Evolutionary conservation across 2,329 filamentous ascomycete genomes (phyloP).

Genomic region (Tolypocladium endophyticum): DNA sequence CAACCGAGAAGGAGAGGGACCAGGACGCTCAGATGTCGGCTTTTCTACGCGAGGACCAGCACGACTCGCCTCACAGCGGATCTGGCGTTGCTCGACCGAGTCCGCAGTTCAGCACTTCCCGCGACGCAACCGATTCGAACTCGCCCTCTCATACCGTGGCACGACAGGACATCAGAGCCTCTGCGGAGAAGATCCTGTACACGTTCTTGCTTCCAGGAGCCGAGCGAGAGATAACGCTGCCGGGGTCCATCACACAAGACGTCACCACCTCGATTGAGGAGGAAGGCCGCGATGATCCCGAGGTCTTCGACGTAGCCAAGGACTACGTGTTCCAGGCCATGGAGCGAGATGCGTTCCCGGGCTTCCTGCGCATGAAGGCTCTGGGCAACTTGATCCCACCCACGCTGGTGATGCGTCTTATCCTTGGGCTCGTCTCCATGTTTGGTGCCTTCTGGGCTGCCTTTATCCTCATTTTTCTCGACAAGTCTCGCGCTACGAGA

Average conservation of each 20-base stretch:
- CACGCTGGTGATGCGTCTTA: constrained; percentile 75
- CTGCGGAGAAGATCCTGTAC: constrained; percentile 97
- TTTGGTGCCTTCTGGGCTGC: constrained; percentile 91
- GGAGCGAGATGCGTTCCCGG: constrained; percentile 98
- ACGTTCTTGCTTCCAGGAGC: constrained; percentile 92
- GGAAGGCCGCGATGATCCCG: constrained; percentile 84
- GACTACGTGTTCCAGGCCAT: constrained; percentile 99
- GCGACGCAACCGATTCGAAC: constrained; percentile 61
- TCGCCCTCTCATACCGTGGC: constrained; percentile 76
- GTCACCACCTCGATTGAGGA: constrained; percentile 86
- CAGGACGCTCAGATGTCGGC: constrained; percentile 86
- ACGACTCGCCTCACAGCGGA: constrained; percentile 46
- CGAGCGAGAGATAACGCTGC: constrained; percentile 90
- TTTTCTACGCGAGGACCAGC: constrained; percentile 62
- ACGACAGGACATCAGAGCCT: constrained; percentile 83
- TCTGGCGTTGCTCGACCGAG: constrained; percentile 34
- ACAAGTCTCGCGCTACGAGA: constrained; percentile 61
- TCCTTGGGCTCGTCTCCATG: constrained; percentile 70
- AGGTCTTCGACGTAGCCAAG: constrained; percentile 94
- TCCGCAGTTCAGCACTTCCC: constrained; percentile 48
- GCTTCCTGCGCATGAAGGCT: constrained; percentile 89
- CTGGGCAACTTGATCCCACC: constrained; percentile 91
- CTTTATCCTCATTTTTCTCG: constrained; percentile 85
- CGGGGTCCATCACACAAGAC: constrained; percentile 73
- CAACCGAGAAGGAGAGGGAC: constrained; percentile 61